A percentile compares a stretch with the other conserved stretches of the same genome.
Evolutionary conservation across 2,329 filamentous ascomycete species (phyloP).

Genomic region (Talaromyces verruculosus): DNA sequence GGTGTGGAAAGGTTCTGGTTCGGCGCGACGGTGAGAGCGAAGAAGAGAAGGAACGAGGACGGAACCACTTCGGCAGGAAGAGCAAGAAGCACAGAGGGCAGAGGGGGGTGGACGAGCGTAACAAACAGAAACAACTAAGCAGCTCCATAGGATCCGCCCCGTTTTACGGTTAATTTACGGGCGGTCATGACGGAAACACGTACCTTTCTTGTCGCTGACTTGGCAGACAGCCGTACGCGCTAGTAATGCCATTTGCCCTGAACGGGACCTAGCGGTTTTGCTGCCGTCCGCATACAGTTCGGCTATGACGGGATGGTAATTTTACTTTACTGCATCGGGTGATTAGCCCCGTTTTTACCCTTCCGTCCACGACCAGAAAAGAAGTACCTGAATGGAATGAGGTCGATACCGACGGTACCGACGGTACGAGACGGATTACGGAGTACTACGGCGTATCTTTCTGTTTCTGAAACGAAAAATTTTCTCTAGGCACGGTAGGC

Average conservation of each 20-base stretch:
- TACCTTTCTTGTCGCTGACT: not conserved
- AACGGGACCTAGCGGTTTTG: conserved; percentile 9
- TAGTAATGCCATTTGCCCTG: conserved; percentile 6
- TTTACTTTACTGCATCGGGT: conserved; percentile 10
- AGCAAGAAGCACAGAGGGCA: not conserved
- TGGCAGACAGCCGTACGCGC: not conserved
- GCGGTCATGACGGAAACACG: not conserved
- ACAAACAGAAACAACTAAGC: conserved; percentile 12
- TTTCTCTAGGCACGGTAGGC: not conserved
- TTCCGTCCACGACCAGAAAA: conserved; percentile 6
- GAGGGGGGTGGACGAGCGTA: conserved; percentile 6
- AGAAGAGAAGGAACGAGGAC: conserved; percentile 24
- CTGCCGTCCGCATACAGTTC: conserved; percentile 16
- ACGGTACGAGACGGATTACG: not conserved
- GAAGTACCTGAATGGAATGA: conserved; percentile 10
- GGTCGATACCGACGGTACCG: not conserved
- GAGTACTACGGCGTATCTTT: not conserved
- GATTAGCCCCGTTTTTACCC: conserved; percentile 6
- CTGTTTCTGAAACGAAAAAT: not conserved
- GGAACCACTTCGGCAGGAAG: conserved; percentile 28
- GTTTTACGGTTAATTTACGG: conserved; percentile 11
- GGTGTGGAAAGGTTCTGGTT: not conserved
- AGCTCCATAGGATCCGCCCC: conserved; percentile 16
- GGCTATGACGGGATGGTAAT: conserved; percentile 21
- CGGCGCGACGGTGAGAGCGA: conserved; percentile 17